phyloP scores from a whole-genome alignment of 345 rosid species.

The Conringia planisiliqua region DNA sequence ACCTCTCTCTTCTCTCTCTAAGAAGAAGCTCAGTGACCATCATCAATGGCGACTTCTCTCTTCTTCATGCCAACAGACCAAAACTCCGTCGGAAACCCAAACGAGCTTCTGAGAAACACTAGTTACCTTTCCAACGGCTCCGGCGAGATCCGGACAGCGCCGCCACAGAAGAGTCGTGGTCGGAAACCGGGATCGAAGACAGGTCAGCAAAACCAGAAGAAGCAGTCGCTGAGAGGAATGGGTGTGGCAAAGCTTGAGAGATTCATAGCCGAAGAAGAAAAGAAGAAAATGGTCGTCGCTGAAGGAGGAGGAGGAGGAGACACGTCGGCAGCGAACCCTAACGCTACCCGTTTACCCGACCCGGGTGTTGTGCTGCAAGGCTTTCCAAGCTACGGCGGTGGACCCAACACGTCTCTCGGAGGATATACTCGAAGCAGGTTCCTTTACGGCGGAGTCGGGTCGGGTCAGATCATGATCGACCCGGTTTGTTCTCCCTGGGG shows the following conservation, averaged over 20 bases:
- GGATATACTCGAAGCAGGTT: conserved; percentile 27
- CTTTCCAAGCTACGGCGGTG: conserved; percentile 23
- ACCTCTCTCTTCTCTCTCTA: background rate
- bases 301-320: background rate
- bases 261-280: conserved; percentile 42
- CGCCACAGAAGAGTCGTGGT: conserved; percentile 27
- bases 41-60: conserved; percentile 35
- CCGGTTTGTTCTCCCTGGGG: conserved; percentile 30
- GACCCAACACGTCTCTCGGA: conserved; percentile 19
- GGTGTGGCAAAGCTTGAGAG: conserved; percentile 78
- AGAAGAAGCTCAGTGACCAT: conserved; percentile 22
- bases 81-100: conserved; percentile 11
- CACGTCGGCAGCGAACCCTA: conserved; percentile 1
- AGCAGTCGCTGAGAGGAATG: conserved; percentile 62
- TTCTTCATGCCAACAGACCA: conserved; percentile 14
- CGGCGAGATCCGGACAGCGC: conserved; percentile 23
- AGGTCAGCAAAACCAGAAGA: conserved; percentile 41
- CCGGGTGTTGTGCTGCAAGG: conserved; percentile 41
- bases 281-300: conserved; percentile 13
- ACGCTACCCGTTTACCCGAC: conserved; percentile 13
- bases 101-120: conserved; percentile 6
- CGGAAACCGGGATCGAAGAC: conserved; percentile 32
- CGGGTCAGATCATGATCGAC: conserved; percentile 40
- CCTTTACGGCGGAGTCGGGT: conserved; percentile 27
- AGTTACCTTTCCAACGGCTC: background rate